Evolutionary conservation across 2,329 filamentous ascomycete genomes (phyloP).

Genomic region (Epichloe amarillans): DNA sequence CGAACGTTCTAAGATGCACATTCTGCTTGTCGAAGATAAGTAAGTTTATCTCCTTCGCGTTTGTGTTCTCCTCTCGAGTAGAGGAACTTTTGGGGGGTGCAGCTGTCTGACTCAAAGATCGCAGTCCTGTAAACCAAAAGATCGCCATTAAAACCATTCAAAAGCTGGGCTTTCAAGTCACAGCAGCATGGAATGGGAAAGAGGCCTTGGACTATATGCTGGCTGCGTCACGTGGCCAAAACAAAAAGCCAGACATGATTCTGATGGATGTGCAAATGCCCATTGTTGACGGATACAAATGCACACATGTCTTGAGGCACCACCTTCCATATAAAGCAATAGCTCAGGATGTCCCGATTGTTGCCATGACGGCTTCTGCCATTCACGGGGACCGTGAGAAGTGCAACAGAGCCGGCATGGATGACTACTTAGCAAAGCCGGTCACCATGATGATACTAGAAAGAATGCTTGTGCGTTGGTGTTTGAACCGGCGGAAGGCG

Average conservation of each 20-base stretch:
- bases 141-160: slow-evolving; percentile 64
- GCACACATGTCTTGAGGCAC: slow-evolving; percentile 59
- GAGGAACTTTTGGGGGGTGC: neutral
- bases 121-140: slow-evolving; percentile 54
- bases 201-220: slow-evolving; percentile 64
- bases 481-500: slow-evolving; percentile 20
- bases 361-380: slow-evolving; percentile 71
- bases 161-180: slow-evolving; percentile 59
- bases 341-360: slow-evolving; percentile 53
- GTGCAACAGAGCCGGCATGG: slow-evolving; percentile 61
- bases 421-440: slow-evolving; percentile 62
- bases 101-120: neutral
- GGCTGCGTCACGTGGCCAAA: slow-evolving; percentile 34
- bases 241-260: slow-evolving; percentile 56
- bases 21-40: slow-evolving; percentile 78
- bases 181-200: slow-evolving; percentile 63
- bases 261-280: slow-evolving; percentile 70
- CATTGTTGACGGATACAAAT: slow-evolving; percentile 64
- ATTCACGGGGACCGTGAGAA: slow-evolving; percentile 68
- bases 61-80: neutral
- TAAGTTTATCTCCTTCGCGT: slow-evolving; percentile 24
- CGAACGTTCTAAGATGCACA: slow-evolving; percentile 49
- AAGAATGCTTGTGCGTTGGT: slow-evolving; percentile 60
- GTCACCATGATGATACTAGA: slow-evolving; percentile 56
- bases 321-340: slow-evolving; percentile 50